Evolutionary conservation across 169 alveolate genomes (phyloP).

Genomic region (Besnoitia besnoiti): DNA sequence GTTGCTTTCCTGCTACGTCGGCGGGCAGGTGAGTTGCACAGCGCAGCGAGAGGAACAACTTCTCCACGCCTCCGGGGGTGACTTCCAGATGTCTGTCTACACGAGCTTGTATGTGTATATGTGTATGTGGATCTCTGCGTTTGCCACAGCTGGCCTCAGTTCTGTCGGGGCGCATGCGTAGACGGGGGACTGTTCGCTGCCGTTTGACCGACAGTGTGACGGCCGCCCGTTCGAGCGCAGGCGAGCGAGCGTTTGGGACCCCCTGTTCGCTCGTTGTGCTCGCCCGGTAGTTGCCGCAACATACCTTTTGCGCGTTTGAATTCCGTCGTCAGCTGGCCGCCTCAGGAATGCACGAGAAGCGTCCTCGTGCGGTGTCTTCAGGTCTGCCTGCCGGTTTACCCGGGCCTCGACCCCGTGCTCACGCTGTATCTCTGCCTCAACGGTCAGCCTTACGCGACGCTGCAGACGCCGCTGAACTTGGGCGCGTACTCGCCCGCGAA

Average conservation of each 20-base stretch:
- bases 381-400: background rate
- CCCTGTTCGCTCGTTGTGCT: too few species aligned
- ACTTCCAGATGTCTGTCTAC: background rate
- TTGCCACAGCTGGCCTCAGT: too few species aligned
- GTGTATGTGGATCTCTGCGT: background rate
- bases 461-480: background rate
- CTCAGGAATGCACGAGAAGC: too few species aligned
- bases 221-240: too few species aligned
- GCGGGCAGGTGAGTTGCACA: constrained; percentile 7
- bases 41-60: background rate
- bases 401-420: constrained; percentile 10
- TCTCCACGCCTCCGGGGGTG: background rate
- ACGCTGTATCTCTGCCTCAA: constrained; percentile 7
- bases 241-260: too few species aligned
- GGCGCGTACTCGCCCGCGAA: background rate
- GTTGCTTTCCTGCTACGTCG: constrained; percentile 1
- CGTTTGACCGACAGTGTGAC: too few species aligned
- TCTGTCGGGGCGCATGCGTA: too few species aligned
- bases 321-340: too few species aligned
- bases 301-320: too few species aligned
- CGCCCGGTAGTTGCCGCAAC: too few species aligned
- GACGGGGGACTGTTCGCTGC: too few species aligned
- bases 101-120: background rate
- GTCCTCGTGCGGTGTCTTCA: too few species aligned
- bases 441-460: background rate